Percentiles rank a stretch among this genome's conserved stretches.
phyloP scores from a whole-genome alignment of 768 basidiomycete genomes.

The Boletus tomentosulus region DNA sequence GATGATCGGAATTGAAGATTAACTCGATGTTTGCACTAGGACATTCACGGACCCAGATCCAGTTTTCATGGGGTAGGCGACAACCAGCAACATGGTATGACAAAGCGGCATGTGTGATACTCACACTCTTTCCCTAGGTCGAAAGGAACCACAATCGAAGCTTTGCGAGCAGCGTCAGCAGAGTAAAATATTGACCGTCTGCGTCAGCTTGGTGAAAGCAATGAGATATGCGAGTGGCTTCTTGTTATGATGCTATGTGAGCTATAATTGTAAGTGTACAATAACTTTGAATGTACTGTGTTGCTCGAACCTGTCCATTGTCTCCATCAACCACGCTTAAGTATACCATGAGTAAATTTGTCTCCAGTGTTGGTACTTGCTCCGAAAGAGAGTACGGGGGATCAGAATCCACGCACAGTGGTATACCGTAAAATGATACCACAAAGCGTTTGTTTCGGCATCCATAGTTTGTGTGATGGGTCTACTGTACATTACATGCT shows the following conservation, averaged over 20 bases:
- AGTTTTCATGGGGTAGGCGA: constrained; percentile 22
- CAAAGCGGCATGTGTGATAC: neutral
- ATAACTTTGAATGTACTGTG: neutral
- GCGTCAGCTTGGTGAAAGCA: neutral
- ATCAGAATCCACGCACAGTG: neutral
- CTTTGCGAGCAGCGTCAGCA: neutral
- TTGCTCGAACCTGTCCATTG: neutral
- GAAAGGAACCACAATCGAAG: constrained; percentile 13
- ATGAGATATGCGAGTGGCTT: neutral
- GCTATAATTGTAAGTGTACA: neutral
- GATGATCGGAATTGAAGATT: no score
- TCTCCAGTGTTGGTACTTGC: neutral
- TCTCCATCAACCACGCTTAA: neutral
- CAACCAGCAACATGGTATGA: neutral
- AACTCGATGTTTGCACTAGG: constrained; percentile 6
- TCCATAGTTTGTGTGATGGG: no score
- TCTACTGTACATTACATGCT: neutral
- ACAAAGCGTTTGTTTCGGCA: neutral
- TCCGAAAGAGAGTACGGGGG: neutral
- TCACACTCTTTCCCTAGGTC: constrained; percentile 1
- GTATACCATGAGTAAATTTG: neutral
- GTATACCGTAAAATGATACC: neutral
- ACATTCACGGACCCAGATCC: constrained; percentile 26
- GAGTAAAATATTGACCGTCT: neutral
- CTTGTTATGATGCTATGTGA: neutral